Base-by-base conservation (phyloP, 352 stramenopile genomes). In the Globisporangium cederbergense region DNA sequence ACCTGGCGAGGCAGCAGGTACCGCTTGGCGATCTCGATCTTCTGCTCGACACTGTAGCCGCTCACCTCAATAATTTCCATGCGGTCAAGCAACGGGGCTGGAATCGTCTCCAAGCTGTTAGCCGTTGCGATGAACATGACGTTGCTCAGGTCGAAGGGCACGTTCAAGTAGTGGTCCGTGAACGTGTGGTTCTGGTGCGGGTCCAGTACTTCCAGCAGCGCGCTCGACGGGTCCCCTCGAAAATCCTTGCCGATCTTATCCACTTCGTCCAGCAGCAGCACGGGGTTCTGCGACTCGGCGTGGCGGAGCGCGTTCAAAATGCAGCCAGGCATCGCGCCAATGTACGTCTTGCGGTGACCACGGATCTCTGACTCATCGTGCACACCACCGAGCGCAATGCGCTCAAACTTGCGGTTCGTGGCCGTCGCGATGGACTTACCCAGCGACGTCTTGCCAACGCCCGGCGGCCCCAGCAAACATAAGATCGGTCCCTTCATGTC, bases 401-500 rank as follows among this genome's bases (percentile, higher is more conserved):
- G 76, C 59, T 92, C 76, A 43, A 96, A 91, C 40, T 88, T 84
- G 58, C 88, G 78, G 49, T 88, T 83, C 13, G 85, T 92, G 2
- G 86, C 82, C 6, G 72, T 66, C 22, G 88, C 86, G 61, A 96
- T 90, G 10, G 84, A 93, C 61, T 90, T 88, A 28, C 81, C 88
- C 1, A 96, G 64, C 13, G 84, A 93, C 5, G 88, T 96, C 64
- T 96, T 96, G 16, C 86, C 88, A 18, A 95, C 86, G 10, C 86
- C 88, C 11, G 89, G 89, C 8, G 90, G 89, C 1, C 89, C 88
- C 9, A 96, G 76, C 14, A 97, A 80, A 66, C 89, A 97, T 54
- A 97, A 59, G 65, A 97, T 97, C 8, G 89, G 83, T 2, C 89
- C 89, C 62, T 90, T 89, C 79, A 92, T 89, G 64, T 91, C 76